Evolutionary conservation across 257 asterid species (phyloP), one percentile per base, ranked within the genome.

Genomic region (Rauvolfia tetraphylla): DNA sequence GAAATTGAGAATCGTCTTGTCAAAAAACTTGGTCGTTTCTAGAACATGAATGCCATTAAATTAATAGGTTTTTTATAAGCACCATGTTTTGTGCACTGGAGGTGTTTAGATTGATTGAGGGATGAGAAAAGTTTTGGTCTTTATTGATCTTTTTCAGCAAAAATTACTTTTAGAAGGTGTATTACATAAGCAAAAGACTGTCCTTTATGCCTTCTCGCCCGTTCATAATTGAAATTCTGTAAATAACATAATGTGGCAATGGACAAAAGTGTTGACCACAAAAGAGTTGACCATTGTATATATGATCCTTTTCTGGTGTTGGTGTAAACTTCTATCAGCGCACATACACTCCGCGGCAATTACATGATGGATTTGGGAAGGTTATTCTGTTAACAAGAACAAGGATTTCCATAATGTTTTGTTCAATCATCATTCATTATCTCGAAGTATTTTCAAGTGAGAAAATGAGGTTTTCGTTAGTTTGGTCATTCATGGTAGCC

Each of bases 1-100:
- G 91, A 91, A 77, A 93, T 93, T n/a, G 98, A 93, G 86, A 89
- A 87, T 61, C 77, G 78, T 38, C 92, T 93, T 1, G 90, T 90
- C 59, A 81, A 90, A 71, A 87, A 89, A 72, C 80, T 90, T 29
- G 95, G 96, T 20, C 87, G 97, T 36, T 51, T 79, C 76, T 92
- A 80, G 79, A 67, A 42, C 1, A 67, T 23, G 23, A 5, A 51
- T 23, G 29, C 33, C 3, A 1, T 72, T 70, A 56, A 62, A 17
- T 7, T 38, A 27, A 29, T 58, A 39, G 56, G 27, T 58, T 73
- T 15, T 29, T 25, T 27, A 33, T 59, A n/a, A 27, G 18, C 48
- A 59, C 33, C 20, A 29, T 29, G 2, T 39, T 9, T 58, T 34
- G 20, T 74, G 57, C 23, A 57, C 46, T 41, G 34, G 20, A 44